phyloP scores from a whole-genome alignment of 352 stramenopile genomes.

The Phytophthora capsici region DNA sequence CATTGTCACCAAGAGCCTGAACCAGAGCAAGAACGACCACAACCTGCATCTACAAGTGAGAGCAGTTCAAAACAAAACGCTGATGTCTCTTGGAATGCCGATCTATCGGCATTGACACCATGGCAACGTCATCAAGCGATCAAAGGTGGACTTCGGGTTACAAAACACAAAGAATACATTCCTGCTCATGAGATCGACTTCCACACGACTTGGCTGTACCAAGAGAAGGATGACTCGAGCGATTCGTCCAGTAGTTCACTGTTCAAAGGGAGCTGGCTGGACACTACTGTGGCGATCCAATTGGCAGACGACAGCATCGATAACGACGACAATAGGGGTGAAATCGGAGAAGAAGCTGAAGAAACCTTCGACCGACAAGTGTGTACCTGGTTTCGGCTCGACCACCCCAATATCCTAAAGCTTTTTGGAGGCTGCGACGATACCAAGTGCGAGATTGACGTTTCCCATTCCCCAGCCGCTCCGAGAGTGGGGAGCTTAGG shows the following conservation, averaged over 20 bases:
- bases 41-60: neutral
- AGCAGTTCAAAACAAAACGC: neutral
- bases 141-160: neutral
- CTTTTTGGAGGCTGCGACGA: slow-evolving; percentile 17
- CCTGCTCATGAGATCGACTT: slow-evolving; percentile 18
- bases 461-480: slow-evolving; percentile 1
- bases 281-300: slow-evolving; percentile 23
- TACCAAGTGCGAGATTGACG: slow-evolving; percentile 9
- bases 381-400: slow-evolving; percentile 10
- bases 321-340: neutral
- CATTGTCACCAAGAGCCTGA: slow-evolving; percentile 8
- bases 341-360: neutral
- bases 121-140: slow-evolving; percentile 5
- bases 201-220: slow-evolving; percentile 8
- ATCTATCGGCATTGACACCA: slow-evolving; percentile 5
- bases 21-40: slow-evolving; percentile 6
- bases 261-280: slow-evolving; percentile 14
- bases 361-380: slow-evolving; percentile 13
- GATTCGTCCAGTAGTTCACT: slow-evolving; percentile 10
- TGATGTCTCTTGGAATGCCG: neutral
- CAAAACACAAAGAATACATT: slow-evolving; percentile 19
- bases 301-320: neutral
- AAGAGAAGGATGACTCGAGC: neutral
- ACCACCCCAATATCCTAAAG: slow-evolving; percentile 21
- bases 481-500: neutral